These are phyloP conservation scores for Cystobasidium ongulense DNA, from an alignment of 768 basidiomycete species.

Conservation along the genomic window DNA sequence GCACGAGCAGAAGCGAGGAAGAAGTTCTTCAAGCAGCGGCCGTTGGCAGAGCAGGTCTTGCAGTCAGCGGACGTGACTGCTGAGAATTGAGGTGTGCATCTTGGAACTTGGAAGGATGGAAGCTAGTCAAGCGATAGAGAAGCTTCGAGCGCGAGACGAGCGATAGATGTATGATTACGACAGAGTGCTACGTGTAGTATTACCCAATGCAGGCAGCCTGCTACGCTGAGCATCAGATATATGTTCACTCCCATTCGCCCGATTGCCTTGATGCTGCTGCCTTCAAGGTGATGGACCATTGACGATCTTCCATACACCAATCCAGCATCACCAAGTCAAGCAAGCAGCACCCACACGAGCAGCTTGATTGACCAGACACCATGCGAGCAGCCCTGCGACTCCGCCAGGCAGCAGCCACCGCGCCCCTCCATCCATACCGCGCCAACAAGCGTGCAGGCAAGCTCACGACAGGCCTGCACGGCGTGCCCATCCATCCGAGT, in stretches of 20 bases:
- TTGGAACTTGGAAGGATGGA: too few relatives aligned
- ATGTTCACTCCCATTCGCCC: too few relatives aligned
- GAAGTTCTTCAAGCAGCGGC: slow-evolving; percentile 72
- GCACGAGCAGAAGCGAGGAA: slow-evolving; percentile 61
- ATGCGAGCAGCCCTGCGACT: slow-evolving; percentile 25
- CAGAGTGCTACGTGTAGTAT: not conserved
- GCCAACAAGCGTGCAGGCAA: slow-evolving; percentile 47
- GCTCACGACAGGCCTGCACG: slow-evolving; percentile 70
- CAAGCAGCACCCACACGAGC: too few relatives aligned
- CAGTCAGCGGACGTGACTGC: not conserved
- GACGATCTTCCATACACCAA: not conserved
- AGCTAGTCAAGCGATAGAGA: too few relatives aligned
- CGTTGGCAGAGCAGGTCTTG: slow-evolving; percentile 34
- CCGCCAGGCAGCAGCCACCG: not conserved
- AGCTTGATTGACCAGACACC: too few relatives aligned
- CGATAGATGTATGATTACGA: not conserved
- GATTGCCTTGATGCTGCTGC: not conserved
- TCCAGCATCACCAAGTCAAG: too few relatives aligned
- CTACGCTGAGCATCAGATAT: not conserved
- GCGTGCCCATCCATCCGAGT: slow-evolving; percentile 71
- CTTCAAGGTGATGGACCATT: not conserved
- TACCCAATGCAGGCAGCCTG: not conserved
- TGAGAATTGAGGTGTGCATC: not conserved
- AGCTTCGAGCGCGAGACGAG: not conserved
- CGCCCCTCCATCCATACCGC: slow-evolving; percentile 17